Conservation (phyloP, 106 monocot genomes). For the Dendrobium chrysotoxum region DNA sequence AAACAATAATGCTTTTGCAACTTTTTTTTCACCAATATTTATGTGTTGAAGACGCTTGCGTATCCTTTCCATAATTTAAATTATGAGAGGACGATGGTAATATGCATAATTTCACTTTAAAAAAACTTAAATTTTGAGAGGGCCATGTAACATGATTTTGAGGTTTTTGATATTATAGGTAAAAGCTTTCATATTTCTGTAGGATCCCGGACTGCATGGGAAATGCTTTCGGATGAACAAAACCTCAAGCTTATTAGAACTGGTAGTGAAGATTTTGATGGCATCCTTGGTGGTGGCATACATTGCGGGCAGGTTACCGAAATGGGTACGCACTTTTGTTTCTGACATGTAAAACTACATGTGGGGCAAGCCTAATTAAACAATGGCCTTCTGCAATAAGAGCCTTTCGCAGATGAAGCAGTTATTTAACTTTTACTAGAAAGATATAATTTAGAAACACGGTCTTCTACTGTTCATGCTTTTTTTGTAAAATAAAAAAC, state of each 20-base stretch:
- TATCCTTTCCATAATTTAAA: background rate
- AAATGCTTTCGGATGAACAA: constrained; percentile 85
- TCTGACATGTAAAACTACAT: background rate
- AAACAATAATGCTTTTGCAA: background rate
- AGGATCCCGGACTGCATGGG: constrained; percentile 92
- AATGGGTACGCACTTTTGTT: constrained; percentile 44
- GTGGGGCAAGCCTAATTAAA: background rate
- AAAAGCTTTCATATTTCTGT: constrained; percentile 8
- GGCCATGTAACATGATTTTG: background rate
- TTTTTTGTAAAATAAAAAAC: background rate
- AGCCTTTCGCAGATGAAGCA: background rate
- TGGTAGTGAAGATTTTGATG: constrained; percentile 66
- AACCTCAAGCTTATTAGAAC: constrained; percentile 66
- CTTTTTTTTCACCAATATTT: background rate
- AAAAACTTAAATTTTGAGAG: background rate
- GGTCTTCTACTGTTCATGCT: background rate
- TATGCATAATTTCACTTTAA: background rate
- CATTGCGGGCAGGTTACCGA: constrained; percentile 94
- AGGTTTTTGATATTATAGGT: background rate
- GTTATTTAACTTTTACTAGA: background rate
- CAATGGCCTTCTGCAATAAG: background rate
- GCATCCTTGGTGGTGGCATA: constrained; percentile 90
- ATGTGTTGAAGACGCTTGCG: background rate
- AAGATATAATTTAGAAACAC: background rate
- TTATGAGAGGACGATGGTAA: background rate